These are phyloP conservation scores for Crucibulum laeve DNA, from an alignment of 768 basidiomycete species.

Conservation along the genomic window DNA sequence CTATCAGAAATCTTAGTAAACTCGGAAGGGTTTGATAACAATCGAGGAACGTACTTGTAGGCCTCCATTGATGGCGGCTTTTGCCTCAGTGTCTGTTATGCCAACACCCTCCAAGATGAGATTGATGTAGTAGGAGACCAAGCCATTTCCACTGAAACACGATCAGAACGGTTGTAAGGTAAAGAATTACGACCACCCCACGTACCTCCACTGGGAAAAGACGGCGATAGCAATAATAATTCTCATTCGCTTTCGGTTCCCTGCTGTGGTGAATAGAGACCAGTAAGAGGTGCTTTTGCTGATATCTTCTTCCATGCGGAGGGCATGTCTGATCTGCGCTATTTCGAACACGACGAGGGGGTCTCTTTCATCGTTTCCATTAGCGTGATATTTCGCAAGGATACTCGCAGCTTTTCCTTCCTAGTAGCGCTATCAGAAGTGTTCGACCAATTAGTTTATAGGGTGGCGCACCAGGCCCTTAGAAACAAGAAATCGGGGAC, in stretches of 20 bases:
- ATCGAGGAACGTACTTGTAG: constrained; percentile 38
- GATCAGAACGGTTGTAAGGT: background rate
- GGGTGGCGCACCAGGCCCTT: constrained; percentile 43
- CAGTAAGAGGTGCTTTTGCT: constrained; percentile 42
- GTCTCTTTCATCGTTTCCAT: constrained; percentile 52
- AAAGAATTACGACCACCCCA: background rate
- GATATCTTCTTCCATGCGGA: constrained; percentile 57
- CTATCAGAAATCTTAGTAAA: constrained; percentile 21
- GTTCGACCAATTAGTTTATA: background rate
- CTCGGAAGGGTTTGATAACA: background rate
- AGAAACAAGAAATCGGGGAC: constrained; percentile 62
- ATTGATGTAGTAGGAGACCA: constrained; percentile 74
- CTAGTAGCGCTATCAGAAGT: constrained; percentile 15
- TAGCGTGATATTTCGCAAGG: constrained; percentile 71
- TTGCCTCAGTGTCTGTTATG: constrained; percentile 45
- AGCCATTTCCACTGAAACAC: constrained; percentile 53
- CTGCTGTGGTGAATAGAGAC: constrained; percentile 54
- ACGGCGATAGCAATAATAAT: constrained; percentile 64
- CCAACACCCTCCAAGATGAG: constrained; percentile 64
- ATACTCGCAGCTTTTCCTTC: constrained; percentile 56
- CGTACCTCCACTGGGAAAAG: constrained; percentile 74
- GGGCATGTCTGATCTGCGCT: constrained; percentile 67
- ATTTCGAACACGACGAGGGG: constrained; percentile 54
- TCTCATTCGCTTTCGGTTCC: constrained; percentile 65
- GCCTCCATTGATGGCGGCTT: constrained; percentile 56